Evolutionary conservation across 352 stramenopile genomes (phyloP).

Genomic region (Pythium aquatile): DNA sequence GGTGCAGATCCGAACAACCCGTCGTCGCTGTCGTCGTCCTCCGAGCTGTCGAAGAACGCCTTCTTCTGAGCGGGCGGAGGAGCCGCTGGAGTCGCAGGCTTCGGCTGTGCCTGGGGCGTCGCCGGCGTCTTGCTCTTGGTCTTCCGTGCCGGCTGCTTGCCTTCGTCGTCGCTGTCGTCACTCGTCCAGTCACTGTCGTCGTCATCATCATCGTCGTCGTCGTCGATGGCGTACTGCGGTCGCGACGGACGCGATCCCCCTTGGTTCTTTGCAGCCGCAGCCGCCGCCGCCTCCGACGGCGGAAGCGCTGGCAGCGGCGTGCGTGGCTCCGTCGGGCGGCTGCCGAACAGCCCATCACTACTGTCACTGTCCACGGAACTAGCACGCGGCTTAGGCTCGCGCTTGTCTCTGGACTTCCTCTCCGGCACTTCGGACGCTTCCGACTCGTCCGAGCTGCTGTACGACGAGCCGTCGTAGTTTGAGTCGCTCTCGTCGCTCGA

Average conservation of each 20-base stretch:
- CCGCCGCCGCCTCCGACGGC: constrained; percentile 32
- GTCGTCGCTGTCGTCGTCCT: constrained; percentile 53
- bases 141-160: constrained; percentile 9
- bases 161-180: constrained; percentile 31
- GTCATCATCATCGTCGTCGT: constrained; percentile 45
- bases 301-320: constrained; percentile 26
- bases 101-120: constrained; percentile 1
- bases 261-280: background rate
- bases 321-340: constrained; percentile 25
- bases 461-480: constrained; percentile 50
- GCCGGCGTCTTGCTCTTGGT: constrained; percentile 5
- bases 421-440: constrained; percentile 25
- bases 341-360: constrained; percentile 52
- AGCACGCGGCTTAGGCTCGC: constrained; percentile 26
- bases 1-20: constrained; percentile 49
- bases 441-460: constrained; percentile 70
- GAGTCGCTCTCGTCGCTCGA: constrained; percentile 55
- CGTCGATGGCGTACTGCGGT: constrained; percentile 26
- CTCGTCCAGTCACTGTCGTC: constrained; percentile 48
- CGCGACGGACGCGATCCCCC: constrained; percentile 7
- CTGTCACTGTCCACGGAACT: constrained; percentile 56
- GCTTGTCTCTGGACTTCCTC: constrained; percentile 20
- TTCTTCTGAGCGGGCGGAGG: constrained; percentile 24
- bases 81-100: background rate
- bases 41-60: constrained; percentile 54